These are phyloP conservation scores for Solanum sejunctum DNA, from an alignment of 257 asterid species.

Conservation along the genomic window DNA sequence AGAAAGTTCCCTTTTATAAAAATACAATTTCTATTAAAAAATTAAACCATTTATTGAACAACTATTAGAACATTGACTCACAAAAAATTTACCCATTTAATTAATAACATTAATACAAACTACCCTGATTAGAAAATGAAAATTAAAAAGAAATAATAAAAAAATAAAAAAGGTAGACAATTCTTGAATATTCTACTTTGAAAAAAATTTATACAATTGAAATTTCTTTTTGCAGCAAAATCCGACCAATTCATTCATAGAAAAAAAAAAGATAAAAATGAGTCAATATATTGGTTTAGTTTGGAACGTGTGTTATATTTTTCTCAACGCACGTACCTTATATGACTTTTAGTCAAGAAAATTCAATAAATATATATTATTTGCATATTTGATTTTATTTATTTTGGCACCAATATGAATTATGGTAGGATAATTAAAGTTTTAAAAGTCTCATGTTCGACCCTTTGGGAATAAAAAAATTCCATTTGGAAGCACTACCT, in stretches of 20 bases:
- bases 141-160: neutral
- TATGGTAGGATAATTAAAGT: neutral
- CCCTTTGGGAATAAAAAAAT: too few species aligned
- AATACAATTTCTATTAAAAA: neutral
- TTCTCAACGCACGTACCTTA: neutral
- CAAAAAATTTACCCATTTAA: neutral
- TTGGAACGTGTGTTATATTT: neutral
- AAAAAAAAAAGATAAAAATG: neutral
- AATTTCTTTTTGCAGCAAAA: neutral
- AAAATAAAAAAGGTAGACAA: neutral
- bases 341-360: neutral
- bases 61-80: neutral
- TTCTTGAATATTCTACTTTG: neutral
- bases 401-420: neutral
- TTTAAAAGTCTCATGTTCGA: neutral
- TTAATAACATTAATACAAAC: neutral
- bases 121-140: neutral
- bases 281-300: neutral
- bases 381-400: neutral
- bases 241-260: neutral
- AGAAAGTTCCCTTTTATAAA: neutral
- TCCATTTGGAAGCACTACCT: too few species aligned
- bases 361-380: neutral
- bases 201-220: neutral
- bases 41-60: neutral